Evolutionary conservation across 495 filamentous ascomycete species (phyloP), one percentile per base, ranked within the genome.

Genomic region (Trichoderma gamsii): DNA sequence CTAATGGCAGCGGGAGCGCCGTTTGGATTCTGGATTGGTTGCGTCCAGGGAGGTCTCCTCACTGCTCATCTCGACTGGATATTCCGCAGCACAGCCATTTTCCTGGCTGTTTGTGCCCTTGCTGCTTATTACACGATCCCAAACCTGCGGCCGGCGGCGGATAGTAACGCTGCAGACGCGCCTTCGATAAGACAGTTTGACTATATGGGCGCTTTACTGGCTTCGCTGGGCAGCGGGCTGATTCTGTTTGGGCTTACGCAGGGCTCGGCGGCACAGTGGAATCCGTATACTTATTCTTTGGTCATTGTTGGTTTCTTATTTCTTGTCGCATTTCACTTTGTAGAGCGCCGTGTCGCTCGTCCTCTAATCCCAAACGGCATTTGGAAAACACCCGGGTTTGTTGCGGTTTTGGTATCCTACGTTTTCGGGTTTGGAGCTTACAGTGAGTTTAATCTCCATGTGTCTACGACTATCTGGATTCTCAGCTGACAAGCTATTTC

Each of bases 51-150:
- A 6, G 79, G 75, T 35, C 73, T 84, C 6, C 8, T 85, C 13
- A 84, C 83, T 0, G 75, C 74, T 1, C 76, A 82, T 0, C 83
- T 88, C 51, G 73, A 78, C 0, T 76, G 72, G 72, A 68, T 74
- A 75, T n/a, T 69, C 86, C 25, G 83, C 83, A 23, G 79, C 84
- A 44, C 75, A 79, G 68, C 71, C 6, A 66, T 81, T 72, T 27
- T 86, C 79, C 80, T 90, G 81, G 88, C 81, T 76, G 5, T 90
- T 82, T 86, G 78, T 79, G 9, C 89, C 77, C 70, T 89, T 75
- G 43, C 76, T 78, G 65, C 79, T 80, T 15, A 67, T 77, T 12
- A 69, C 79, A 25, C 81, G 74, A 16, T 76, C 72, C 63, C 70
- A 77, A 25, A 75, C 80, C 27, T 79, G 1, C 78, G 73, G 38